Evolutionary conservation across 2,329 filamentous ascomycete genomes (phyloP).

Genomic region (Rhynchosporium graminicola): DNA sequence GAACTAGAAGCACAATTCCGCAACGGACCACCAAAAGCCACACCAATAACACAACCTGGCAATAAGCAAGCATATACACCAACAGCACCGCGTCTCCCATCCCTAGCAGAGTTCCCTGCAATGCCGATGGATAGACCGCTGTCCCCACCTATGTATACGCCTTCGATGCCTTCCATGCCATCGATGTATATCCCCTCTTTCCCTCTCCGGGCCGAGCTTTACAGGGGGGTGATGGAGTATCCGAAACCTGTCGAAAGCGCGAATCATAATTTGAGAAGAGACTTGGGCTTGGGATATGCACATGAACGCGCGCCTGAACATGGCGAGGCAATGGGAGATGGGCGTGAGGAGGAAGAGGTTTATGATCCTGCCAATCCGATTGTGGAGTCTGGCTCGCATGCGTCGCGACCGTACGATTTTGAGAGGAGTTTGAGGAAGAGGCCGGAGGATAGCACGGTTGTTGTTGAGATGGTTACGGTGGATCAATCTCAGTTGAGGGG

Average conservation of each 20-base stretch:
- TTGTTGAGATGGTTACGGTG: not conserved
- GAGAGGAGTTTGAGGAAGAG: not conserved
- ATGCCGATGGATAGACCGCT: not conserved
- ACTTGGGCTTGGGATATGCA: not conserved
- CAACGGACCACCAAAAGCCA: not conserved
- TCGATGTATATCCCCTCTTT: not conserved
- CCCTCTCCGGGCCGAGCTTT: not conserved
- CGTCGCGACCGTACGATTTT: not conserved
- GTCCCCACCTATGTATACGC: not conserved
- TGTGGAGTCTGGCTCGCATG: not conserved
- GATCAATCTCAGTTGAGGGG: not conserved
- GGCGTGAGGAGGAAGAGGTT: not conserved
- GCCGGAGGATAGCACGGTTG: not conserved
- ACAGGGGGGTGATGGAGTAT: not conserved
- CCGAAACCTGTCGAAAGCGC: not conserved
- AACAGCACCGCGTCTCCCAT: not conserved
- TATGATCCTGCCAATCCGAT: conserved; percentile 8
- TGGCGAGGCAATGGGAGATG: not conserved
- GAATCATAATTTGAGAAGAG: not conserved
- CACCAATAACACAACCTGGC: not conserved
- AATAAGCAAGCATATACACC: not conserved
- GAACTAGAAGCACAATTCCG: conserved; percentile 5
- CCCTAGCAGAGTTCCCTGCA: not conserved
- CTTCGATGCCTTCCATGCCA: not conserved
- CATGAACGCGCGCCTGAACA: not conserved